phyloP scores from a whole-genome alignment of 1,284 basidiomycete genomes.

The Ceratobasidium sp. region DNA sequence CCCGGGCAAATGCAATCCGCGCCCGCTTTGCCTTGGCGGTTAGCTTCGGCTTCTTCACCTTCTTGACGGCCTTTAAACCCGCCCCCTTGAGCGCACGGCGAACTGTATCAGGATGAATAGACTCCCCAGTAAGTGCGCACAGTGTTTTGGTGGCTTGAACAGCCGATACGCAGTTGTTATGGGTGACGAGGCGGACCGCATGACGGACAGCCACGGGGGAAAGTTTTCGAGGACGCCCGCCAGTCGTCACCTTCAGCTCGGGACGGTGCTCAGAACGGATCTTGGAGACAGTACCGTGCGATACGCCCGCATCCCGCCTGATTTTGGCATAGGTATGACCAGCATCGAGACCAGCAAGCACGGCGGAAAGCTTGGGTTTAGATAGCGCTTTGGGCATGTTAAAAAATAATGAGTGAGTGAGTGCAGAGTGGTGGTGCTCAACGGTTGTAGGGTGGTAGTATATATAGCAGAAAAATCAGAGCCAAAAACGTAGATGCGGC shows the following conservation, averaged over 20 bases:
- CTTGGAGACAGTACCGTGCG: neutral
- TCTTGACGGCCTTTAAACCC: conserved; percentile 30
- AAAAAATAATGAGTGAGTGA: neutral
- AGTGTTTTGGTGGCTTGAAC: conserved; percentile 12
- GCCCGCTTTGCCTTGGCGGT: neutral
- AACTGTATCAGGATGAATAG: conserved; percentile 16
- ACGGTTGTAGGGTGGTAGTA: neutral
- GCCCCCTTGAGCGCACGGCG: neutral
- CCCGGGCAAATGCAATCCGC: conserved; percentile 15
- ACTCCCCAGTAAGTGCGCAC: conserved; percentile 15
- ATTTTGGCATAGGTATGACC: conserved; percentile 5
- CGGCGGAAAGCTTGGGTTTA: neutral
- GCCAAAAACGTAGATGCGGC: neutral
- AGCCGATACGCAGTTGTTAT: neutral
- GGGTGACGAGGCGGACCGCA: conserved; percentile 34
- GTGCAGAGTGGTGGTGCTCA: neutral
- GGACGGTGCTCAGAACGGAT: neutral
- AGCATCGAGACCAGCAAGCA: neutral
- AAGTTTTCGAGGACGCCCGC: conserved; percentile 26
- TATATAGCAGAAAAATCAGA: neutral
- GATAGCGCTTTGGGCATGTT: neutral
- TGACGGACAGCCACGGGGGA: neutral
- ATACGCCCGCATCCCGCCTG: neutral
- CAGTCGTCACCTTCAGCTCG: neutral
- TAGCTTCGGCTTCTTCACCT: conserved; percentile 31